These are phyloP conservation scores for Cyanodermella asteris DNA, from an alignment of 2,329 filamentous ascomycete species.

Conservation along the genomic window DNA sequence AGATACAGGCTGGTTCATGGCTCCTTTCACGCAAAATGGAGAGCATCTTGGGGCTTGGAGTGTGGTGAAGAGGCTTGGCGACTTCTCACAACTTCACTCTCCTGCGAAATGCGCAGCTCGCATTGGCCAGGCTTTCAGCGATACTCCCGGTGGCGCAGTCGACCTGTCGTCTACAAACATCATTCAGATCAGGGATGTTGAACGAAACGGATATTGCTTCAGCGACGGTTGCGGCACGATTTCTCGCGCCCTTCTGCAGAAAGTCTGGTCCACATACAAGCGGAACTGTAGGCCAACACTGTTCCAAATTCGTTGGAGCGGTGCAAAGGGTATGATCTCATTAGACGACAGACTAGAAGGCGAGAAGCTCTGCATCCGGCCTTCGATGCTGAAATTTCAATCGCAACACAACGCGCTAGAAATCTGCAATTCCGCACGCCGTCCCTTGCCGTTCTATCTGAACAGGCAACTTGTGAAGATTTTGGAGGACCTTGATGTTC, in stretches of 20 bases:
- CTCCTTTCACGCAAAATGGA: constrained; percentile 20
- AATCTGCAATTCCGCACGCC: constrained; percentile 48
- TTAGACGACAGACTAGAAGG: constrained; percentile 40
- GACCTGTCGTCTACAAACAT: constrained; percentile 38
- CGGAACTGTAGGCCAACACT: constrained; percentile 33
- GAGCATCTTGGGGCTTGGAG: constrained; percentile 14
- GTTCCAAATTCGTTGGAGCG: constrained; percentile 53
- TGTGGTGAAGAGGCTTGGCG: constrained; percentile 25
- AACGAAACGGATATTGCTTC: constrained; percentile 35
- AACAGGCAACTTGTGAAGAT: constrained; percentile 75
- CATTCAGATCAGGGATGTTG: constrained; percentile 11
- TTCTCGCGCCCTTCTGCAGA: constrained; percentile 34
- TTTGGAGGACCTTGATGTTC: constrained; percentile 52
- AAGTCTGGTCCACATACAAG: constrained; percentile 36
- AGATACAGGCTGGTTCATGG: constrained; percentile 30
- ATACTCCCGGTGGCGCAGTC: too few species aligned
- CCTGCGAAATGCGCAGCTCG: constrained; percentile 37
- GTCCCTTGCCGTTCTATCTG: constrained; percentile 45
- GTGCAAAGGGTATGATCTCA: constrained; percentile 59
- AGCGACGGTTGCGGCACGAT: constrained; percentile 65
- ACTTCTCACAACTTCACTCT: constrained; percentile 28
- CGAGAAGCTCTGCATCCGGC: constrained; percentile 37
- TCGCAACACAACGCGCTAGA: constrained; percentile 35
- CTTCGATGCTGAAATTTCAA: constrained; percentile 62
- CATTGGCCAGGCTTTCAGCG: constrained; percentile 48